phyloP scores from a whole-genome alignment of 352 stramenopile genomes.

The Phytophthora citricola region DNA sequence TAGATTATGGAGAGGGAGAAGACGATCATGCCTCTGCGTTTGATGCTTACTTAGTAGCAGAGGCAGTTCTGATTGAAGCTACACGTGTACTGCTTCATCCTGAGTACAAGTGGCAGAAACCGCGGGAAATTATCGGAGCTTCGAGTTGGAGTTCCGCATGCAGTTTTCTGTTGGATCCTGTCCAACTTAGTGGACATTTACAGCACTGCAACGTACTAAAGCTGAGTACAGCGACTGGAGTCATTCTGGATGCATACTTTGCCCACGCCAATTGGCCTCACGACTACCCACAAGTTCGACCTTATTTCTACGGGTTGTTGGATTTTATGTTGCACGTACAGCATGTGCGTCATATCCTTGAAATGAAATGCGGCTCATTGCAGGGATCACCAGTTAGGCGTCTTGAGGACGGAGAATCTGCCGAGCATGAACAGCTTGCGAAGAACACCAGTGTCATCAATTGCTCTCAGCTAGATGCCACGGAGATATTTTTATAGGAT shows the following conservation, averaged over 20 bases:
- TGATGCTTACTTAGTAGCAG: slow-evolving; percentile 63
- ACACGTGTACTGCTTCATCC: slow-evolving; percentile 52
- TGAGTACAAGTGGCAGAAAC: slow-evolving; percentile 43
- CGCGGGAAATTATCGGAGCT: slow-evolving; percentile 56
- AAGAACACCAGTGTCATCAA: slow-evolving; percentile 29
- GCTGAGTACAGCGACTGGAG: slow-evolving; percentile 3
- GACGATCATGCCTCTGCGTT: slow-evolving; percentile 41
- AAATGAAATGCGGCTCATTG: slow-evolving; percentile 34
- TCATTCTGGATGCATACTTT: slow-evolving; percentile 50
- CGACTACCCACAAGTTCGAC: slow-evolving; percentile 32
- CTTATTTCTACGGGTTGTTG: slow-evolving; percentile 41
- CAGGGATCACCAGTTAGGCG: neutral
- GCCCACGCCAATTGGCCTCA: slow-evolving; percentile 40
- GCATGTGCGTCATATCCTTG: slow-evolving; percentile 38
- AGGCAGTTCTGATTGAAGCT: slow-evolving; percentile 65
- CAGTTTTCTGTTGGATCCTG: slow-evolving; percentile 44
- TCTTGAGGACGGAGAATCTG: neutral
- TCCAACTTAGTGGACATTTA: slow-evolving; percentile 33
- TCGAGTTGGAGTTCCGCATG: slow-evolving; percentile 64
- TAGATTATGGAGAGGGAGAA: slow-evolving; percentile 13
- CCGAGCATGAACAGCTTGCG: slow-evolving; percentile 8
- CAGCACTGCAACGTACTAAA: slow-evolving; percentile 10
- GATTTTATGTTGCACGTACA: slow-evolving; percentile 50
- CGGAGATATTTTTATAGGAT: too few relatives aligned
- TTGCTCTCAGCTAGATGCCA: slow-evolving; percentile 3